Base-by-base conservation (phyloP, 2,329 filamentous ascomycete genomes). In the Cordyceps farinosa region DNA sequence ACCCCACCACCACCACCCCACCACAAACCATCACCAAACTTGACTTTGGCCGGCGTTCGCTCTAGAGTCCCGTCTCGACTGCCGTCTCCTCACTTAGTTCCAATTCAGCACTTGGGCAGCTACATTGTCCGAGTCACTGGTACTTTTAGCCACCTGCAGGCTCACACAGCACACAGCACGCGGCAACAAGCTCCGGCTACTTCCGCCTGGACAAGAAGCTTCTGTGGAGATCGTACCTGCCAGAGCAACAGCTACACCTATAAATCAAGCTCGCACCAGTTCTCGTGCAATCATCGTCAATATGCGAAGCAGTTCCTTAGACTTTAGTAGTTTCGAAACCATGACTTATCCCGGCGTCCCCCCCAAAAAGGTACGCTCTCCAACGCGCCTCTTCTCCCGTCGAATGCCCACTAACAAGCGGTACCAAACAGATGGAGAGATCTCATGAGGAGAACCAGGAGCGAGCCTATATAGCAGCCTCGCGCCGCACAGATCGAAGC, bases 381-480 rank as follows among this genome's bases (percentile, higher is more conserved):
- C 27, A 7, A 15, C 17, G 6, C 36, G 6, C 27, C 3, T 13
- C 52, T 40, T 9, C 42, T 57, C 30, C 27, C 48, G 3, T 5
- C 15, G 36, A 22, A 9, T 27, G 22, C 3, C 15, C 17, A n/a
- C 48, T 54, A 29, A 61, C 40, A 45, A 29, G 47, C 5, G 30
- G 8, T 8, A 38, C 9, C 17, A 17, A 30, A 22, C 63, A 91
- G 86, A 90, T 88, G 3, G 89, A 91, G 75, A 81, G 90, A 50
- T 90, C 89, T 2, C 89, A 92, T 66, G 89, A 90, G 69, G 90
- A 93, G 75, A 93, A 94, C 69, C 89, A 92, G 72, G 91, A 94
- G 75, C 84, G 93, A 71, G 93, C 93, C 29, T 97, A 96, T 73
- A 95, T 97, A 69, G 93, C 93, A 13, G 93, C 93, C 3, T 97